Conservation (phyloP, 1,284 basidiomycete species). For the Apiotrichum gracile region DNA sequence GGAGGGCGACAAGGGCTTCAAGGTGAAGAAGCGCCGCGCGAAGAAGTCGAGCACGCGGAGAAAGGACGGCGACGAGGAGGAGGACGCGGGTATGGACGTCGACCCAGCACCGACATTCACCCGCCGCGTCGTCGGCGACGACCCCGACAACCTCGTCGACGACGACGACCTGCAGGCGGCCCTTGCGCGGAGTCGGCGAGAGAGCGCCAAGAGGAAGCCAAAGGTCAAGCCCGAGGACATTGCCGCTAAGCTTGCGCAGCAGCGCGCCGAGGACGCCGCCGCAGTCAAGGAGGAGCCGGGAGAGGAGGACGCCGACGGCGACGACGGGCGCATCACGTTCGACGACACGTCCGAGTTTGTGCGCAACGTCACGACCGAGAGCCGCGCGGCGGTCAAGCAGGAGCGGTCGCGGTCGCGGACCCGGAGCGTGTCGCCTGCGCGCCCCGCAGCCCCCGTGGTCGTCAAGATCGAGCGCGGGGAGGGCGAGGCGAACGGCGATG, state of each 20-base stretch:
- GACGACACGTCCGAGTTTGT: constrained; percentile 98
- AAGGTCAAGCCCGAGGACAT: constrained; percentile 79
- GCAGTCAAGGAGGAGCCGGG: constrained; percentile 51
- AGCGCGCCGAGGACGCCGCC: constrained; percentile 49
- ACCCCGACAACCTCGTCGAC: constrained; percentile 86
- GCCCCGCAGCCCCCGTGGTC: constrained; percentile 52
- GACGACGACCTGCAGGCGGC: constrained; percentile 97
- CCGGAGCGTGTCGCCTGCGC: constrained; percentile 15
- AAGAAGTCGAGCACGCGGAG: constrained; percentile 69
- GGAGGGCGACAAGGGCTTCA: constrained; percentile 88
- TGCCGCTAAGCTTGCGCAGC: constrained; percentile 65
- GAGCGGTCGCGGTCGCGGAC: constrained; percentile 31
- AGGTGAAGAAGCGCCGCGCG: constrained; percentile 65
- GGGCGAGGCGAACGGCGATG: constrained; percentile 48
- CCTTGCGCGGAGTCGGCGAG: constrained; percentile 74
- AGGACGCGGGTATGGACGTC: constrained; percentile 67
- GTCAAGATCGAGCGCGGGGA: constrained; percentile 48
- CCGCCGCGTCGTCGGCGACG: constrained; percentile 51
- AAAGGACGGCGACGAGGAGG: constrained; percentile 57
- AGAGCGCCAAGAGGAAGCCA: constrained; percentile 69
- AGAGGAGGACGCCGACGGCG: constrained; percentile 59
- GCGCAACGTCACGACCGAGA: constrained; percentile 65
- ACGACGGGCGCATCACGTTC: constrained; percentile 67
- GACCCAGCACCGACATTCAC: constrained; percentile 54
- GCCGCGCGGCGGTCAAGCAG: constrained; percentile 39